A percentile compares a stretch with the other conserved stretches of the same genome.
Conservation (phyloP, 2,329 filamentous ascomycete genomes). For the Biscogniauxia mediterranea region DNA sequence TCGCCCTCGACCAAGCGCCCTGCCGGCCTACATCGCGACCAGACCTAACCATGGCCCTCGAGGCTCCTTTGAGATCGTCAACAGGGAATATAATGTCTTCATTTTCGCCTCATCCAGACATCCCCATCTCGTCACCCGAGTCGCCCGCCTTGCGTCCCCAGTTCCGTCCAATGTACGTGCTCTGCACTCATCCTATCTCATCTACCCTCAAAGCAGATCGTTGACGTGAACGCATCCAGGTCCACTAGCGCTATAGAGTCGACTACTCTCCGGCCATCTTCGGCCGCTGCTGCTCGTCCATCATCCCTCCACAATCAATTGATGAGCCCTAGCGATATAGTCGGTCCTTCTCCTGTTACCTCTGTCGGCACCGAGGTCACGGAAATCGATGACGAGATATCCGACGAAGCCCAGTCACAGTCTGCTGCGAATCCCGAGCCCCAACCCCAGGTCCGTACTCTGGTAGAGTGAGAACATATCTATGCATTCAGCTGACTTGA, state of each 20-base stretch:
- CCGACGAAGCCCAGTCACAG: slow-evolving; percentile 55
- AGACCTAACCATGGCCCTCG: slow-evolving; percentile 52
- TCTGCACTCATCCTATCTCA: neutral
- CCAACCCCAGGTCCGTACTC: slow-evolving; percentile 39
- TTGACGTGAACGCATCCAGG: slow-evolving; percentile 10
- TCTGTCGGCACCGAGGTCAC: slow-evolving; percentile 81
- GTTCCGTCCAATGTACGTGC: slow-evolving; percentile 52
- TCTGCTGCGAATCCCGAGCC: slow-evolving; percentile 35
- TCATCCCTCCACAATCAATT: slow-evolving; percentile 54
- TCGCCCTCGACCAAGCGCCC: slow-evolving; percentile 16
- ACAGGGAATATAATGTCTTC: slow-evolving; percentile 55
- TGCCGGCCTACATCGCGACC: slow-evolving; percentile 18
- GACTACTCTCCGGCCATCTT: slow-evolving; percentile 51
- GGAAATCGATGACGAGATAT: slow-evolving; percentile 77
- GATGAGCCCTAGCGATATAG: slow-evolving; percentile 64
- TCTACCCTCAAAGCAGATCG: too few species aligned
- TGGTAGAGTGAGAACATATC: slow-evolving; percentile 1
- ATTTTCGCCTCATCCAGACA: slow-evolving; percentile 53
- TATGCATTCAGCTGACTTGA: neutral
- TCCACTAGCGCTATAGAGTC: slow-evolving; percentile 45
- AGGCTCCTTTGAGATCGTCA: slow-evolving; percentile 62
- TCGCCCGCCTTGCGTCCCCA: slow-evolving; percentile 47
- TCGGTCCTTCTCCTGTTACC: slow-evolving; percentile 80
- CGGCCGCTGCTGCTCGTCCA: slow-evolving; percentile 47
- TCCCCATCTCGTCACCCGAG: slow-evolving; percentile 55